Conservation (phyloP, 108 stramenopile genomes). For the Nannochloropsis granulata region DNA sequence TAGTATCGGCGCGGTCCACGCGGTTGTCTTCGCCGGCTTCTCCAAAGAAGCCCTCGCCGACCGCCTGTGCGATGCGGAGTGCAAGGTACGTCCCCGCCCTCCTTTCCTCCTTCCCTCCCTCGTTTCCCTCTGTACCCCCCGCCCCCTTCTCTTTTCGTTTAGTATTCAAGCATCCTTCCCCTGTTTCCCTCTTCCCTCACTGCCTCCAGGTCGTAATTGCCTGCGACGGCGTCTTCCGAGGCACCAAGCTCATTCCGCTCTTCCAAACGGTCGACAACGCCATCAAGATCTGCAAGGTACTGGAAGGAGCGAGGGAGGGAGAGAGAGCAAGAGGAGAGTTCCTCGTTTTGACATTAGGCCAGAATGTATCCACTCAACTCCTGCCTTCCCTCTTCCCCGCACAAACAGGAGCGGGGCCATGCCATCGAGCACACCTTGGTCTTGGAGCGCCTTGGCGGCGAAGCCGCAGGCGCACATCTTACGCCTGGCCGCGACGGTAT, state of each 20-base stretch:
- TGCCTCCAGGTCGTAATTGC: not conserved
- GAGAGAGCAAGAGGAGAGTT: not conserved
- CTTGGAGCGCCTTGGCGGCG: not conserved
- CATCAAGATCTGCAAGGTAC: not conserved
- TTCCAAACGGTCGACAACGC: not conserved
- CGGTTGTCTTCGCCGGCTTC: constrained; percentile 32
- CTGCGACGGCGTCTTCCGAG: constrained; percentile 16
- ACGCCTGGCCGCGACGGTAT: not conserved
- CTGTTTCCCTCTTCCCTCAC: not conserved
- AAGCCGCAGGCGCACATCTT: not conserved
- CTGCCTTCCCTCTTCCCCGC: not conserved
- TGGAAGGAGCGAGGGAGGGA: not conserved
- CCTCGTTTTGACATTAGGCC: no score
- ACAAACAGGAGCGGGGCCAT: not conserved
- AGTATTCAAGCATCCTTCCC: not conserved
- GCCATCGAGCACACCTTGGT: not conserved
- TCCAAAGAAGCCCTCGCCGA: constrained; percentile 8
- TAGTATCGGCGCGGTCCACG: constrained; percentile 30
- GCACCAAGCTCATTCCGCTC: constrained; percentile 3
- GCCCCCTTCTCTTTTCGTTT: not conserved
- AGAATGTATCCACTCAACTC: no score
- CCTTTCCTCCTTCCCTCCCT: not conserved
- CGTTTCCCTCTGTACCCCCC: not conserved
- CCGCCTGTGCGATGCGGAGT: constrained; percentile 1
- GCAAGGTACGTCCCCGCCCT: not conserved